Base-by-base conservation (phyloP, 495 filamentous ascomycete species). In the Daldinia loculata region DNA sequence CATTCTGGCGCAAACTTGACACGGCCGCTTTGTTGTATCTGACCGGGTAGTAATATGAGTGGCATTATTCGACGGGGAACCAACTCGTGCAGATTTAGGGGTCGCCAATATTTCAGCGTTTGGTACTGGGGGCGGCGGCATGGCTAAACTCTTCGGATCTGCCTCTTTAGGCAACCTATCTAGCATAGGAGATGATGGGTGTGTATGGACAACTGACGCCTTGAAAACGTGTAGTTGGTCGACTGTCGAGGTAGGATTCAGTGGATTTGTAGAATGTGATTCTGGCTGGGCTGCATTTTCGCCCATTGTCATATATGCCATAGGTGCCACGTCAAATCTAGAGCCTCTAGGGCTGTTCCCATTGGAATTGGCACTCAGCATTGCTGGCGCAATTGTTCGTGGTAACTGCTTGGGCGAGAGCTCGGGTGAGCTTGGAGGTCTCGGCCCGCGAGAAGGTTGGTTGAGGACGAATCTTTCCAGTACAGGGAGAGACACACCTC, bases 381-480 rank as follows among this genome's bases (percentile, higher is more conserved):
- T 60, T 26, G 36, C 26, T 15, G 74, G 50, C 24, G 56, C 14
- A 7, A 77, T 29, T 36, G 61, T 71, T 17, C 27, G 61, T 24
- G 77, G 76, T 6, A 78, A 56, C 26, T 79, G 76, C 62, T 76
- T 79, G 7, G 77, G 77, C 34, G 77, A 79, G 27, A 77, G 70
- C 38, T 75, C 70, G 15, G 75, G 70, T 24, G 76, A 56, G 39
- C 69, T 76, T 14, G 29, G 50, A 15, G 70, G 72, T 50, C 75
- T 66, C 45, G 69, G 70, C 24, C 70, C 76, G 5, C 74, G 70
- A 51, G 57, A 39, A 53, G 66, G 70, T 19, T 76, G 75, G 61
- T 72, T 57, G 52, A 75, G 58, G 1, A 38, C 66, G 38, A 78
- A 77, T 12, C 66, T 75, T 50, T 76, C 67, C 14, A 79, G 61